A percentile compares a stretch with the other conserved stretches of the same genome.
These are phyloP conservation scores for Rehmannia glutinosa DNA, from an alignment of 257 asterid genomes.

Conservation along the genomic window DNA sequence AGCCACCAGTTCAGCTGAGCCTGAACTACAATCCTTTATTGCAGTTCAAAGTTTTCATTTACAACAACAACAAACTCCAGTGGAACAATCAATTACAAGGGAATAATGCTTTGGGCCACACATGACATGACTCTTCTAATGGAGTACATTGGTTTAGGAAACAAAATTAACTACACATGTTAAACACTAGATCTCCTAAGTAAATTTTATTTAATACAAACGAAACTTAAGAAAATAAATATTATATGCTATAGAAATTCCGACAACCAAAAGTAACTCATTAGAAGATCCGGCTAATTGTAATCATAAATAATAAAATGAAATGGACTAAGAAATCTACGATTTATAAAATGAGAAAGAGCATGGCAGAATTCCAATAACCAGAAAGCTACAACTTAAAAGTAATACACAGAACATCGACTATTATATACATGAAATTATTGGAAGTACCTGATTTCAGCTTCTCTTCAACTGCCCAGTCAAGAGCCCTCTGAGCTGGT, in stretches of 20 bases:
- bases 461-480: conserved; percentile 85
- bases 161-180: not conserved
- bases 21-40: not conserved
- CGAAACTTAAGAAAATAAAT: not conserved
- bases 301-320: not conserved
- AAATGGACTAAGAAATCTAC: not conserved
- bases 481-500: conserved; percentile 87
- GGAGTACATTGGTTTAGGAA: not conserved
- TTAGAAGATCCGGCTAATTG: not conserved
- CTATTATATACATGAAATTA: not conserved
- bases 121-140: no score
- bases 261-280: not conserved
- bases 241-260: not conserved
- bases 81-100: not conserved
- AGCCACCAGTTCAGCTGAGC: not conserved
- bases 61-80: not conserved
- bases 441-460: conserved; percentile 64
- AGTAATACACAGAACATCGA: not conserved
- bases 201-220: not conserved
- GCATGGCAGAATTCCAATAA: conserved; percentile 1
- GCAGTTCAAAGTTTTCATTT: not conserved
- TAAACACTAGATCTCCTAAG: not conserved
- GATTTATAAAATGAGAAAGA: not conserved
- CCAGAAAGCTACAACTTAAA: not conserved
- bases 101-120: not conserved